Conservation (phyloP, 805 yeast species). For the Hanseniaspora nectarophila region DNA sequence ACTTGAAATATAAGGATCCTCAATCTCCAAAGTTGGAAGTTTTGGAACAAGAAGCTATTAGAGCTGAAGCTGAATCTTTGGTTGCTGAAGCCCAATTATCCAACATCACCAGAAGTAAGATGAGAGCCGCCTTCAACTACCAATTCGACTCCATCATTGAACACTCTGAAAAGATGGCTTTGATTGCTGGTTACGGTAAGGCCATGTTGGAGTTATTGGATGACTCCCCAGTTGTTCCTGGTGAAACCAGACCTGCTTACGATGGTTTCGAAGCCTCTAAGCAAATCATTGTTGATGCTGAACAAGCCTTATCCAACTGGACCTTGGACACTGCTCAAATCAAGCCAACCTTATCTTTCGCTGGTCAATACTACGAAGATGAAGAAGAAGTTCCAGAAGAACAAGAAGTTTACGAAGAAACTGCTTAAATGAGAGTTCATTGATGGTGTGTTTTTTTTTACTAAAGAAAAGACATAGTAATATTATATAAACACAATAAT, state of each 20-base stretch:
- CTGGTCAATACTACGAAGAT: constrained; percentile 53
- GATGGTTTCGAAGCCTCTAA: constrained; percentile 97
- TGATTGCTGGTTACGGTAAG: constrained; percentile 98
- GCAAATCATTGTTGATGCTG: constrained; percentile 95
- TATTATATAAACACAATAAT: not conserved
- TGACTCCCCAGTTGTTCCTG: constrained; percentile 96
- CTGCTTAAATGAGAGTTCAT: constrained; percentile 26
- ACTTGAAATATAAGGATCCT: constrained; percentile 96
- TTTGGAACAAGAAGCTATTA: constrained; percentile 93
- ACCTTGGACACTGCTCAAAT: constrained; percentile 90
- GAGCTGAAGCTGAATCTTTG: constrained; percentile 97
- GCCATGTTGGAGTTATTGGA: constrained; percentile 90
- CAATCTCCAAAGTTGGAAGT: constrained; percentile 90
- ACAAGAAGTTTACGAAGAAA: constrained; percentile 33
- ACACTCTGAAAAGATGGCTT: constrained; percentile 87
- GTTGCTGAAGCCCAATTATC: constrained; percentile 99
- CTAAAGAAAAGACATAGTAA: too few relatives aligned
- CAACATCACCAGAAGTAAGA: constrained; percentile 93
- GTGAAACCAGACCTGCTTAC: constrained; percentile 96
- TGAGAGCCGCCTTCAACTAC: constrained; percentile 93
- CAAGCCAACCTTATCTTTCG: constrained; percentile 82
- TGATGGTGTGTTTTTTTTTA: too few relatives aligned
- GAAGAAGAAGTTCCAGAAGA: constrained; percentile 56
- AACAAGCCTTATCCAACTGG: constrained; percentile 91
- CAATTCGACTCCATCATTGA: constrained; percentile 94